Evolutionary conservation across 441 rosid genomes (phyloP).

Genomic region (Pelargonium citronellum): DNA sequence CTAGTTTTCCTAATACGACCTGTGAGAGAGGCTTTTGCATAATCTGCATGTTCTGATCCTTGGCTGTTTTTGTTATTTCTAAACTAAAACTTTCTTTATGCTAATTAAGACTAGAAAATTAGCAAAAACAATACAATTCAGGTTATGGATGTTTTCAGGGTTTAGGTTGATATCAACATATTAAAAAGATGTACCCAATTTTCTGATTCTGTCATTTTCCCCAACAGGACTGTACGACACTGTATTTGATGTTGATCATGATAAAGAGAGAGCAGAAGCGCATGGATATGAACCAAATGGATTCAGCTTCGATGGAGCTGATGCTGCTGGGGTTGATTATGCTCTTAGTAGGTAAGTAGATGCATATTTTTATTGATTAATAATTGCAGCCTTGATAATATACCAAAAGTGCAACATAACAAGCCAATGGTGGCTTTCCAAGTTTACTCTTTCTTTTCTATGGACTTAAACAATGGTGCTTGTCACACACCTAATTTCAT

Average conservation of each 20-base stretch:
- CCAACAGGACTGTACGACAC: slow-evolving; percentile 77
- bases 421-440: no score
- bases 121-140: no score
- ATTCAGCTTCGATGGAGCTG: slow-evolving; percentile 85
- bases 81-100: no score
- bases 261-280: slow-evolving; percentile 76
- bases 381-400: neutral
- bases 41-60: no score
- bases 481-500: neutral
- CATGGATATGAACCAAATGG: slow-evolving; percentile 87
- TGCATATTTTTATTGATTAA: neutral
- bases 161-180: neutral
- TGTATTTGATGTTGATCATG: slow-evolving; percentile 88
- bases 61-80: no score
- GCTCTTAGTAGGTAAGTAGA: slow-evolving; percentile 68
- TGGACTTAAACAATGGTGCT: neutral
- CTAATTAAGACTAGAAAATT: no score
- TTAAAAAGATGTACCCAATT: neutral
- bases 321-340: slow-evolving; percentile 71
- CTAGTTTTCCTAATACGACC: no score
- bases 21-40: no score
- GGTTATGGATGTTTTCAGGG: neutral
- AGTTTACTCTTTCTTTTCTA: no score
- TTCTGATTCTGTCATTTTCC: slow-evolving; percentile 20
- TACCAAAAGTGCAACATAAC: neutral